Evolutionary conservation across 176 grass and related monocot species (phyloP), one percentile per base, ranked within the genome.

Genomic region (Miscanthus lutarioriparius): DNA sequence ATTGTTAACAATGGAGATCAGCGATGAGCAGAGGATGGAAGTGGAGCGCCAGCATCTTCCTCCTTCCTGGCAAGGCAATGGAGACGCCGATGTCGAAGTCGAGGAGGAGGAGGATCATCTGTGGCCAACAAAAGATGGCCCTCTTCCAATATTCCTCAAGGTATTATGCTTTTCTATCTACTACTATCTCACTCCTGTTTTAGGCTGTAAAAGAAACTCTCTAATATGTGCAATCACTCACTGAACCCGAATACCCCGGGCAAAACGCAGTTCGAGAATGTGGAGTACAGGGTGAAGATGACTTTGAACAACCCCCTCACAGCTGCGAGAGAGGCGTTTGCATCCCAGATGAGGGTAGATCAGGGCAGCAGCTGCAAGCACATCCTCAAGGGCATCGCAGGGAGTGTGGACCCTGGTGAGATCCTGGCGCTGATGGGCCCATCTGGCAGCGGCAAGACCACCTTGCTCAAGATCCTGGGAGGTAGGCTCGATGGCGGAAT

Each of bases 401-500:
- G 95, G 64, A 97, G 86, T 65, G 92, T 97, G 12, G 87, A 91
- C 20, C 89, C 95, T 43, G 95, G 92, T 56, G 88, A 97, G 84
- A 92, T 97, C 84, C 78, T 97, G 53, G 95, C 95, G 12, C 82
- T 97, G 47, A 94, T 97, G 95, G 95, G 95, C 23, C 95, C 95
- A 11, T 94, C 95, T 40, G 92, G 95, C 70, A 97, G 95, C n/a
- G 95, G 92, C 68, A 97, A 97, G 88, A 97, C 92, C 75, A 97
- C 95, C 71, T 58, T 94, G 82, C 84, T 97, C 44, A 94, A 97
- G 88, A 87, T 92, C 82, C 88, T 97, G 12, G 94, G 92, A 19
- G 92, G 94, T 40, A 91, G 95, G 78, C 88, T 90, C 11, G 88
- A 78, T 23, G 91, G 95, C 37, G 84, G 83, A 56, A 64, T 91